Evolutionary conservation across 2,329 filamentous ascomycete genomes (phyloP), one percentile per base, ranked within the genome.

Genomic region (Trichoderma endophyticum): DNA sequence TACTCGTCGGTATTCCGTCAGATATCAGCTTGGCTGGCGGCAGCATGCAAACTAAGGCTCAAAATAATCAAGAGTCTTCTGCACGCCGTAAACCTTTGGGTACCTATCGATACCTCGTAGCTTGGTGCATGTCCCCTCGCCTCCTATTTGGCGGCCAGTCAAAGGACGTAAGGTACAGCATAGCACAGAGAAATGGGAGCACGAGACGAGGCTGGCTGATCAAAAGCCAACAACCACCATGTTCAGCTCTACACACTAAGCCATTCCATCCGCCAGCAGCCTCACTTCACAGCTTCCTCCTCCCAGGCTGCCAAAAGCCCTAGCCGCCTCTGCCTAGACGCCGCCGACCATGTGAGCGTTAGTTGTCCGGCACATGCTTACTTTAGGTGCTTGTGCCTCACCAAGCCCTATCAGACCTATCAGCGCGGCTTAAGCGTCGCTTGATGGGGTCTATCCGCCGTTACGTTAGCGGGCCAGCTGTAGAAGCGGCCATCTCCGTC

Each of bases 321-420:
- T 57, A 28, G 64, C 56, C n/a, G 14, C 48, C 54, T 43, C 65
- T 28, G 66, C 34, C 54, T 51, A 32, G 54, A 51, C 56, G 36
- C 36, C 21, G 28, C 56, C 56, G 54, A 28, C 67, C 64, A 67
- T 67, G 64, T 57, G 64, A 67, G 54, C 64, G 65, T 59, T 48
- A 59, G 51, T 28, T 24, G n/a, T 24, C 59, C 15, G 48, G 68
- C 68, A 64, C 59, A 67, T 60, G 63, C 64, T 67, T 72, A 54
- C n/a, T 9, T n/a, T 43, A 43, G 39, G 7, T 36, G 21, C 68
- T 56, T 68, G 61, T 57, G 56, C 57, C 48, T 72, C 64, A 59
- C 32, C 71, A 63, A 62, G 71, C 71, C 71, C 64, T 69, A 72
- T 57, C 64, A 72, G 59, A 36, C 71, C 71, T 72, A 72, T 72